Base-by-base conservation (phyloP, 179 eudicot genomes). In the Silene vulgaris region DNA sequence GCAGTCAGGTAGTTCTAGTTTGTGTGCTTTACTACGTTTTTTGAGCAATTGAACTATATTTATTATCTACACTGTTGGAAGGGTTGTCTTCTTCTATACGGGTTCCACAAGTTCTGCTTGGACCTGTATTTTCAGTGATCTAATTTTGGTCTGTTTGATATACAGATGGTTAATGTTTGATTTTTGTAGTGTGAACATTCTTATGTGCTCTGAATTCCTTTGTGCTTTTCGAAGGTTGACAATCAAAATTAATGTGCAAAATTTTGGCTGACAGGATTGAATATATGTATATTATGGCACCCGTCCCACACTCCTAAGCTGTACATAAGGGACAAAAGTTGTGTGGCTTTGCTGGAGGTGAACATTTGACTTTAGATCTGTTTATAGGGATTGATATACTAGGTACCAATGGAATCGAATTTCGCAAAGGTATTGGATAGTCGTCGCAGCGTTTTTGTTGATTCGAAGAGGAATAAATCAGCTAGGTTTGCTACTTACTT, bases 351-450 rank as follows among this genome's bases (percentile, higher is more conserved):
- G 68, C 43, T 71, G 17, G 73, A 65, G 74, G 71, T 69, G 65
- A 77, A 72, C 72, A 76, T 77, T 88, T 76, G 76, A 81, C 74
- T 78, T 77, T 88, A 40, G 76, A 80, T 85, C 77, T 71, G 84
- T 79, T 71, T 80, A 73, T 79, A 88, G 88, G 84, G 75, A 82
- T 87, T 81, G 88, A 81, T 85, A 85, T 72, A 69, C 79, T 80
- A 57, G 81, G 75, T 80, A 75, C 56, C 74, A 79, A 95, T 95
- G 99, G 92, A 88, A 78, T 75, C 87, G 35, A 82, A 84, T 77
- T 80, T 73, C 87, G 90, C 70, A 76, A 91, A 87, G 90, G 93
- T 78, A 74, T 92, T 84, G 96, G 97, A 78, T 88, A 87, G 81
- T 78, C 68, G 87, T 28, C 82, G 85, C 43, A 73, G 84, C 13